phyloP scores from a whole-genome alignment of 768 basidiomycete species.

The Tylopilus cervinicoccineus region DNA sequence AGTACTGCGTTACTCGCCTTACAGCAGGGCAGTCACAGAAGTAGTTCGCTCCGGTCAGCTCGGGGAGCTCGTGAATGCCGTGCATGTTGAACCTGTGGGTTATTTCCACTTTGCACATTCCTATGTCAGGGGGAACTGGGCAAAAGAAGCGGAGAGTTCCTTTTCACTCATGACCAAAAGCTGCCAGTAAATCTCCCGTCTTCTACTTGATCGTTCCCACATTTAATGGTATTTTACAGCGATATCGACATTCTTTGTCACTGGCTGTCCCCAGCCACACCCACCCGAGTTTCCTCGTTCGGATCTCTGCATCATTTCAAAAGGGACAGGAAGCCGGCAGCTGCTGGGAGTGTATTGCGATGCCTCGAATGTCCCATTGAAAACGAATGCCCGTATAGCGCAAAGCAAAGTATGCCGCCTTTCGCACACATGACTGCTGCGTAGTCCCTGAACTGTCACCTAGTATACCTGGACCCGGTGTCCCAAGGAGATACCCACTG shows the following conservation, averaged over 20 bases:
- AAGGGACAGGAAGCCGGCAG: conserved; percentile 62
- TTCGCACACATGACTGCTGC: neutral
- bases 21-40: conserved; percentile 64
- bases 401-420: conserved; percentile 65
- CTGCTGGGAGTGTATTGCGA: conserved; percentile 62
- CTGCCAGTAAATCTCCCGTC: conserved; percentile 63
- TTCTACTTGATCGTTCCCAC: conserved; percentile 1
- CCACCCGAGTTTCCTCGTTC: conserved; percentile 76
- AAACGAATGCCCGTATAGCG: conserved; percentile 76
- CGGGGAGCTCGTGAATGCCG: conserved; percentile 76
- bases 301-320: conserved; percentile 83
- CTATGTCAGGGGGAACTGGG: conserved; percentile 83
- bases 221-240: conserved; percentile 35
- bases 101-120: conserved; percentile 90
- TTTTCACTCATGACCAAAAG: conserved; percentile 88
- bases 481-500: conserved; percentile 44
- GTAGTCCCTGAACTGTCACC: neutral
- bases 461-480: conserved; percentile 83
- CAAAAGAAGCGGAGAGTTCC: conserved; percentile 59
- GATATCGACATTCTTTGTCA: conserved; percentile 83
- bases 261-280: conserved; percentile 65
- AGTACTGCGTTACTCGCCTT: conserved; percentile 90
- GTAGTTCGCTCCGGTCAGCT: conserved; percentile 67
- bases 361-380: conserved; percentile 77
- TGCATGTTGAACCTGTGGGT: conserved; percentile 83